Percentiles rank a stretch among this genome's conserved stretches.
phyloP scores from a whole-genome alignment of 495 filamentous ascomycete genomes.

The Penicillium egyptiacum region DNA sequence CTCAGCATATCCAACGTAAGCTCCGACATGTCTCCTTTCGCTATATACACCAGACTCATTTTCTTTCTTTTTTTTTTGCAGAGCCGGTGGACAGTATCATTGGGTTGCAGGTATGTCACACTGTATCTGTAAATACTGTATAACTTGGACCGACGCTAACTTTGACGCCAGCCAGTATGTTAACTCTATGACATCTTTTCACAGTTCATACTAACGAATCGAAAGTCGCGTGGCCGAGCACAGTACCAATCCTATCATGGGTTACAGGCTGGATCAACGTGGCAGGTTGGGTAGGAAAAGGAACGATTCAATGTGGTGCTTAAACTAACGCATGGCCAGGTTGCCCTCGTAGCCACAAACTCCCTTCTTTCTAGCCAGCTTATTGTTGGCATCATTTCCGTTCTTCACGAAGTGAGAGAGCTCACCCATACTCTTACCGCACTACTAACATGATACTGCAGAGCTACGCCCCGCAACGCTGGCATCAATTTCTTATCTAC shows the following conservation, averaged over 20 bases:
- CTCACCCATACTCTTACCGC: too few relatives aligned
- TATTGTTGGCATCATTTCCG: conserved; percentile 55
- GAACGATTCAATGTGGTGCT: neutral
- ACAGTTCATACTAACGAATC: neutral
- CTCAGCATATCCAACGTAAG: conserved; percentile 65
- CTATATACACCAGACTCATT: neutral
- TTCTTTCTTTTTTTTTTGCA: conserved; percentile 13
- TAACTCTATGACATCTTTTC: neutral
- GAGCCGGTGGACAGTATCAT: conserved; percentile 64
- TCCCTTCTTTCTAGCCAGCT: conserved; percentile 55
- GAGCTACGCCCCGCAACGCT: conserved; percentile 53
- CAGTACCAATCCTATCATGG: conserved; percentile 62
- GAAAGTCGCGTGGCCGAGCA: conserved; percentile 53
- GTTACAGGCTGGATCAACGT: conserved; percentile 75
- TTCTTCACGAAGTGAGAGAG: conserved; percentile 46
- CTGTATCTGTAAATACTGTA: neutral
- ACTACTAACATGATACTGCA: conserved; percentile 14
- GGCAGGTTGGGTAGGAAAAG: conserved; percentile 59
- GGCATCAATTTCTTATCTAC: conserved; percentile 74
- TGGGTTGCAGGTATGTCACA: conserved; percentile 60
- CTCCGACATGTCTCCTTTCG: neutral
- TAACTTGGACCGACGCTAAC: conserved; percentile 6
- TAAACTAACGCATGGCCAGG: conserved; percentile 41
- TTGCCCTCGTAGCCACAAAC: conserved; percentile 49
- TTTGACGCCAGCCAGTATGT: conserved; percentile 30